phyloP scores from a whole-genome alignment of 345 rosid genomes.

The Bretschneidera sinensis region DNA sequence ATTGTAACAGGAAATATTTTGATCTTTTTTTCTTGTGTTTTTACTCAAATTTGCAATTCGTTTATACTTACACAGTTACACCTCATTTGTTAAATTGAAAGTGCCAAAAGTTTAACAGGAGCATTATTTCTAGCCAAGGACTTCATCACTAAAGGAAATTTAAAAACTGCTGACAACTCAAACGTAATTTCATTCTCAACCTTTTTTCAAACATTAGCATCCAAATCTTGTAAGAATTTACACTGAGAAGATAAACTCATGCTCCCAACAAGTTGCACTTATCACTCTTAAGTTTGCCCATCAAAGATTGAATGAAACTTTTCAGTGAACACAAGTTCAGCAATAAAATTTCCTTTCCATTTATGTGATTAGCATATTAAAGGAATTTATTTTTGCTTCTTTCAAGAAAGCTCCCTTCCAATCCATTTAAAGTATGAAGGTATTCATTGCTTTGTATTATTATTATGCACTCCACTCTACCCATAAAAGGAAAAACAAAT shows the following conservation, averaged over 20 bases:
- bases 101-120: neutral
- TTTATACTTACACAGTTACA: too few species aligned
- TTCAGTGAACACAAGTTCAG: neutral
- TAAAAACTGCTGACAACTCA: neutral
- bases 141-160: too few species aligned
- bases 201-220: constrained; percentile 6
- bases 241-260: constrained; percentile 2
- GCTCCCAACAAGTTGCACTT: neutral
- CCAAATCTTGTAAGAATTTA: constrained; percentile 1
- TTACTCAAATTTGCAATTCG: too few species aligned
- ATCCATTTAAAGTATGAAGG: too few species aligned
- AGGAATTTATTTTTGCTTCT: too few species aligned
- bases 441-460: too few species aligned
- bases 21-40: too few species aligned
- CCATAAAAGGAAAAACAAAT: neutral
- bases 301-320: neutral
- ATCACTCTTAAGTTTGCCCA: neutral
- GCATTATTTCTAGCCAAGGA: neutral
- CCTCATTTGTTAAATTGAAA: too few species aligned
- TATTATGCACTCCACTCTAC: neutral
- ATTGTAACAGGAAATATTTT: too few species aligned
- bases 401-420: too few species aligned
- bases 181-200: neutral
- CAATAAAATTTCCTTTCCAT: neutral
- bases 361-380: too few species aligned